Evolutionary conservation across 768 basidiomycete species (phyloP).

Genomic region (Tubosaeta brunneosetosa): DNA sequence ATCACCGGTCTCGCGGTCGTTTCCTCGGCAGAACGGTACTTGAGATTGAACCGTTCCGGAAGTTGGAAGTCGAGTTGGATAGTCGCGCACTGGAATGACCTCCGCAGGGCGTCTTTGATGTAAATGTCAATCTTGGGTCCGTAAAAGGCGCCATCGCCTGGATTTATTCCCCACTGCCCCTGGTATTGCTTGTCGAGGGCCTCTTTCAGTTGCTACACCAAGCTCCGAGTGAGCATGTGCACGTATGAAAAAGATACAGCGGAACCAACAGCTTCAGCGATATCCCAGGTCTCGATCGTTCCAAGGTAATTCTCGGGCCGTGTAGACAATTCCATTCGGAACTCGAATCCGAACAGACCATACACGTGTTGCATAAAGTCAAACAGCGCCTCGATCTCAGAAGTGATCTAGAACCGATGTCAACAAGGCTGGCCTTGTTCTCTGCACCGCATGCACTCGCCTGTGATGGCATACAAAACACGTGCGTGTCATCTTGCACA

Average conservation of each 20-base stretch:
- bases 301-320: conserved; percentile 94
- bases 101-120: conserved; percentile 83
- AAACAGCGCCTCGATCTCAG: conserved; percentile 82
- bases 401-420: conserved; percentile 56
- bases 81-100: conserved; percentile 97
- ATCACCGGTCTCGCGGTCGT: conserved; percentile 80
- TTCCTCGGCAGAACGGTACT: conserved; percentile 75
- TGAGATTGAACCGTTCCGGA: conserved; percentile 92
- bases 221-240: conserved; percentile 4
- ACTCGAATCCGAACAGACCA: conserved; percentile 90
- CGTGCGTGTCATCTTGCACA: conserved; percentile 97
- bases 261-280: conserved; percentile 68
- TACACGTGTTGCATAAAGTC: conserved; percentile 96
- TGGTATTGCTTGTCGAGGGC: conserved; percentile 84
- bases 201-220: conserved; percentile 67
- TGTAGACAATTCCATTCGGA: conserved; percentile 91
- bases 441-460: conserved; percentile 32
- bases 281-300: conserved; percentile 82
- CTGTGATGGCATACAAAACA: conserved; percentile 95
- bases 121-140: conserved; percentile 99
- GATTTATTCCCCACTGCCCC: conserved; percentile 89
- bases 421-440: not conserved
- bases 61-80: conserved; percentile 99
- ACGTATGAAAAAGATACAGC: not conserved
- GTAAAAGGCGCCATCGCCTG: conserved; percentile 98